phyloP scores from a whole-genome alignment of 148 eudicot genomes.

The Nyssa sinensis region DNA sequence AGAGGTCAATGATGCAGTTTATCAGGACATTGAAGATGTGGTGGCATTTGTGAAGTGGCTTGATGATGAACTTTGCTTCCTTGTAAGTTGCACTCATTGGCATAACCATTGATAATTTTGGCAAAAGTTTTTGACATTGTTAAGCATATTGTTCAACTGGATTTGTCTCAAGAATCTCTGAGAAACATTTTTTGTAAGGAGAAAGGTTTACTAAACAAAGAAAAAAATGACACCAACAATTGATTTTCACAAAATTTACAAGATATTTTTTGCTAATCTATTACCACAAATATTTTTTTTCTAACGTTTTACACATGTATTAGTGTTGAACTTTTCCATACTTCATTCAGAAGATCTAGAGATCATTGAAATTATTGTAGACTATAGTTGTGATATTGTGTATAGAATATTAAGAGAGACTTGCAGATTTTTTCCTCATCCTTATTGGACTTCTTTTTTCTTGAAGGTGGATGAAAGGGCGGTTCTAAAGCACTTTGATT shows the following conservation, averaged over 20 bases:
- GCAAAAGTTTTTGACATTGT: too few species aligned
- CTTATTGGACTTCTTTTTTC: conserved; percentile 5
- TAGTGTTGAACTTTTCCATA: not conserved
- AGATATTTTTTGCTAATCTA: not conserved
- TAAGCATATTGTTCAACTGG: too few species aligned
- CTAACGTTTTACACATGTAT: not conserved
- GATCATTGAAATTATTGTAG: too few species aligned
- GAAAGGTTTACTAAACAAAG: not conserved
- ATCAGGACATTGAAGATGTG: conserved; percentile 65
- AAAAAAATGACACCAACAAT: not conserved
- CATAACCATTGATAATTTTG: not conserved
- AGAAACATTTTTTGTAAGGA: too few species aligned
- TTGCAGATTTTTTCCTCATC: not conserved
- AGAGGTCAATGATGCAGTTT: conserved; percentile 70
- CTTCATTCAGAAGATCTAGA: not conserved
- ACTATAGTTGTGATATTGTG: too few species aligned
- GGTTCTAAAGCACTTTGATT: conserved; percentile 81
- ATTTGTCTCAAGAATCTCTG: too few species aligned
- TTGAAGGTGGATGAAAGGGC: conserved; percentile 88
- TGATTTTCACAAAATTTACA: not conserved
- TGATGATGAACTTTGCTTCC: conserved; percentile 85
- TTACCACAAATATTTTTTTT: not conserved
- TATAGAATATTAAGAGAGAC: not conserved
- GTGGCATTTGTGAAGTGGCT: conserved; percentile 92
- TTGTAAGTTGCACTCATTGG: conserved; percentile 45